Evolutionary conservation across 345 rosid genomes (phyloP).

Genomic region (Gossypium rotundifolium): DNA sequence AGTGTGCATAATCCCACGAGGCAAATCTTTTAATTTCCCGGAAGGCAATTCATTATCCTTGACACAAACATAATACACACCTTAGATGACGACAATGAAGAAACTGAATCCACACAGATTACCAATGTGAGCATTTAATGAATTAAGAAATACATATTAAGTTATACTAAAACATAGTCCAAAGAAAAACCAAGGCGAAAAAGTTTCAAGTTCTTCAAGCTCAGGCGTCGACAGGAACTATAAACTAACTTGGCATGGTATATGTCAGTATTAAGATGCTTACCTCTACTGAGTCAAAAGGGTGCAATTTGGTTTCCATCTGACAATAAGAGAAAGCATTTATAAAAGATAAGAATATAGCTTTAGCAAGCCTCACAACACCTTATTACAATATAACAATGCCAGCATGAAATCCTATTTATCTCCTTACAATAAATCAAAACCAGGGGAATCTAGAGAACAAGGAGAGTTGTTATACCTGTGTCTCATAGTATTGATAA

Average conservation of each 20-base stretch:
- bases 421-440: background rate
- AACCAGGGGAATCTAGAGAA: slow-evolving; percentile 2
- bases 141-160: background rate
- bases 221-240: background rate
- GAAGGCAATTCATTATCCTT: slow-evolving; percentile 50
- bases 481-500: slow-evolving; percentile 66
- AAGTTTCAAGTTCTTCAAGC: background rate
- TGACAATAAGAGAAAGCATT: slow-evolving; percentile 25
- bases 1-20: slow-evolving; percentile 61
- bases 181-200: background rate
- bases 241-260: background rate
- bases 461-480: slow-evolving; percentile 37
- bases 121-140: background rate
- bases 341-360: slow-evolving; percentile 7
- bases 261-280: slow-evolving; percentile 1
- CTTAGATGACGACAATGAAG: slow-evolving; percentile 4
- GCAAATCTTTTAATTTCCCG: slow-evolving; percentile 46
- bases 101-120: background rate
- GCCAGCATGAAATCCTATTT: background rate
- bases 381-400: background rate
- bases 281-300: slow-evolving; percentile 62
- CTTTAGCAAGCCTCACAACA: background rate
- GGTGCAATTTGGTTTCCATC: slow-evolving; percentile 60
- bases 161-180: background rate
- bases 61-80: slow-evolving; percentile 13